Conservation (phyloP, 148 eudicot species). For the Diospyros lotus region DNA sequence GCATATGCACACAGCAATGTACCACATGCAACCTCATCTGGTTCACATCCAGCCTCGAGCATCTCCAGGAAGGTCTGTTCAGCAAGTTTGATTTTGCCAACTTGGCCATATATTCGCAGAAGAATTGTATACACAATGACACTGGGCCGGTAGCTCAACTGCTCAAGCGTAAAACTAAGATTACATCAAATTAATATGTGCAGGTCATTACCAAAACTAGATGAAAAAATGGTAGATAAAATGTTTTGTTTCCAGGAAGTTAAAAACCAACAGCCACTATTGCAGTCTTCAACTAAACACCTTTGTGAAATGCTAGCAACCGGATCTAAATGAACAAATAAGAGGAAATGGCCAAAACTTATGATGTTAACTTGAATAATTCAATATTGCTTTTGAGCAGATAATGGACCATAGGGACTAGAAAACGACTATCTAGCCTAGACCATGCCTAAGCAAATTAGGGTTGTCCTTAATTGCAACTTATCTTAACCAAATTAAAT, state of each 20-base stretch:
- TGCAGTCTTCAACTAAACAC: not conserved
- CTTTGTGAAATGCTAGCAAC: not conserved
- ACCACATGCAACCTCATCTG: slow-evolving; percentile 95
- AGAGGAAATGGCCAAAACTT: not conserved
- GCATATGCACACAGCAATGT: slow-evolving; percentile 95
- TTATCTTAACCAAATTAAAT: no score
- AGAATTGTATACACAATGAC: slow-evolving; percentile 82
- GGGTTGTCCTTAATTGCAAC: no score
- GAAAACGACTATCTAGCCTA: no score
- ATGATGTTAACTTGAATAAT: not conserved
- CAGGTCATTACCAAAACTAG: slow-evolving; percentile 1
- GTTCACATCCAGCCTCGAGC: slow-evolving; percentile 96
- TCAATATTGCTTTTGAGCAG: not conserved
- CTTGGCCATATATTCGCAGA: slow-evolving; percentile 89
- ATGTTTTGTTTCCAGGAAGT: not conserved
- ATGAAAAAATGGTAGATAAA: not conserved
- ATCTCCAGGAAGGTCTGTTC: slow-evolving; percentile 91
- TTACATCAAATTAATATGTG: slow-evolving; percentile 39
- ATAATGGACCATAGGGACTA: not conserved
- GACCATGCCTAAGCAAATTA: no score
- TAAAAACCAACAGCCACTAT: not conserved
- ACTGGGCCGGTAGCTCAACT: slow-evolving; percentile 83
- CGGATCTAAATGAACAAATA: not conserved
- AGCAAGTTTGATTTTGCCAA: slow-evolving; percentile 85
- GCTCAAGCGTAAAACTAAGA: slow-evolving; percentile 49